phyloP scores from a whole-genome alignment of 495 filamentous ascomycete genomes.

The Parmelia sp. region DNA sequence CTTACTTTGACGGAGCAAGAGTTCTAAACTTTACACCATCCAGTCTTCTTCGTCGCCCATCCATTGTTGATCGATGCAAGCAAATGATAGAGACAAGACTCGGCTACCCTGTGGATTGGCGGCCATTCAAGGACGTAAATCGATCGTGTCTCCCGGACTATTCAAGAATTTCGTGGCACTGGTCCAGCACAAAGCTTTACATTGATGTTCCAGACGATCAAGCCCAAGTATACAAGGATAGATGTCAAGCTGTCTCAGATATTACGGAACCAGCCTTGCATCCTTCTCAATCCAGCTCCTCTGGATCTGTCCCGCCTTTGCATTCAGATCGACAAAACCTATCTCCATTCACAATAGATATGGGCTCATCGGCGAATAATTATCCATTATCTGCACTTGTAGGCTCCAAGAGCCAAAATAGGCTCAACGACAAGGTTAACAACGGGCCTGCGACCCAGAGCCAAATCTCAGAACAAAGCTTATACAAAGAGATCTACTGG shows the following conservation, averaged over 20 bases:
- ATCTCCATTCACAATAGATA: no score
- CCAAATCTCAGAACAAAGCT: no score
- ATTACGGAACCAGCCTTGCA: not conserved
- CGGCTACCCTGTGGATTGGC: conserved; percentile 2
- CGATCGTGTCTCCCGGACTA: conserved; percentile 2
- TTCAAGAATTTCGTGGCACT: conserved; percentile 9
- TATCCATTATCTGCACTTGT: no score
- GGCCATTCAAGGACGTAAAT: conserved; percentile 5
- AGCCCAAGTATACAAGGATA: conserved; percentile 7
- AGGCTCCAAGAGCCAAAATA: no score
- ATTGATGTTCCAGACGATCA: not conserved
- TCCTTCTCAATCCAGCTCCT: not conserved
- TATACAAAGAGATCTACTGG: conserved; percentile 3
- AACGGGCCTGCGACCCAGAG: no score
- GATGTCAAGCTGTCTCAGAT: not conserved
- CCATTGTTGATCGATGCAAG: not conserved
- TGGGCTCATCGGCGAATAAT: no score
- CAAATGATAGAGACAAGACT: not conserved
- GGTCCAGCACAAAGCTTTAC: not conserved
- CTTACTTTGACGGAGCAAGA: conserved; percentile 7
- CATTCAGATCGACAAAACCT: no score
- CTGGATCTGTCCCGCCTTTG: not conserved
- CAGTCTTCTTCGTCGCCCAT: not conserved
- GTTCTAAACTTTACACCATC: not conserved
- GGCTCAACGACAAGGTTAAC: no score